phyloP scores from a whole-genome alignment of 2,329 filamentous ascomycete genomes.

The Thielaviopsis euricoi region DNA sequence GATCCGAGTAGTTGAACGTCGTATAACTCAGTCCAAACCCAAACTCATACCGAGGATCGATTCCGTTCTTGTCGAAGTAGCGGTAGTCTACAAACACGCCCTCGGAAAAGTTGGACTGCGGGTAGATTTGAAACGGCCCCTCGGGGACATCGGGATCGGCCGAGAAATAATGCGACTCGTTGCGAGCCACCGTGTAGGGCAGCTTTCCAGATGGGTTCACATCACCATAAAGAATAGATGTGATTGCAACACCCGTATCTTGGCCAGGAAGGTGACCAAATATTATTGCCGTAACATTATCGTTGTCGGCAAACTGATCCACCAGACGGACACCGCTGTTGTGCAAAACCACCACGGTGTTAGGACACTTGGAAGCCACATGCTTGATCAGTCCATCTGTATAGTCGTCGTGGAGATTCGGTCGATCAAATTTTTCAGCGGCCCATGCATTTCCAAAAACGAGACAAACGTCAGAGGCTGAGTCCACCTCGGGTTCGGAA shows the following conservation, averaged over 20 bases:
- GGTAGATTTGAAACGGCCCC: conserved; percentile 34
- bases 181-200: conserved; percentile 43
- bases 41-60: conserved; percentile 36
- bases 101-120: conserved; percentile 35
- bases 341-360: conserved; percentile 48
- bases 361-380: conserved; percentile 41
- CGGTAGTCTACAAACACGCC: conserved; percentile 38
- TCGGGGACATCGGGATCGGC: conserved; percentile 35
- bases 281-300: conserved; percentile 47
- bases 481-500: conserved; percentile 39
- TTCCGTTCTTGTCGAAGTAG: conserved; percentile 31
- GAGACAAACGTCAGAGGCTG: conserved; percentile 36
- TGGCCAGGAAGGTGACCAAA: conserved; percentile 50
- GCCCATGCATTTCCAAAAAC: conserved; percentile 62
- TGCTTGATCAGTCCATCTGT: conserved; percentile 55
- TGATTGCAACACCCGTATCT: conserved; percentile 39
- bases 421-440: conserved; percentile 53
- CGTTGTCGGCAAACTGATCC: conserved; percentile 43
- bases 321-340: conserved; percentile 45
- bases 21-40: conserved; percentile 42
- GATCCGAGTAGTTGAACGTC: conserved; percentile 30
- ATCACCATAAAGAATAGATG: conserved; percentile 40
- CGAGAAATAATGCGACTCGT: conserved; percentile 37
- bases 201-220: conserved; percentile 40
- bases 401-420: conserved; percentile 44